Percentiles rank a stretch among this genome's conserved stretches.
These are phyloP conservation scores for Populus tremula DNA, from an alignment of 345 rosid genomes.

Conservation along the genomic window DNA sequence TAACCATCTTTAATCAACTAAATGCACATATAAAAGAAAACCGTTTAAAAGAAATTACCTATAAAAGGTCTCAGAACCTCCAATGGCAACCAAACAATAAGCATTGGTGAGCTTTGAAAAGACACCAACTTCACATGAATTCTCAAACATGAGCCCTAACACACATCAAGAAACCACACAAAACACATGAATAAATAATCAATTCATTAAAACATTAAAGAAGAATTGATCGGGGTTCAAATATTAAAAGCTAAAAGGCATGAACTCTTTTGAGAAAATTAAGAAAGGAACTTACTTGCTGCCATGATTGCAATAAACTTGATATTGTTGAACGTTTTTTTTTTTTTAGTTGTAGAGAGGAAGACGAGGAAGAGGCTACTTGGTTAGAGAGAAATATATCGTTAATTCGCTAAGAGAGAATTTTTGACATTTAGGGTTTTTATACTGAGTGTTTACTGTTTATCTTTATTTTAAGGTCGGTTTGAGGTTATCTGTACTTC, in stretches of 20 bases:
- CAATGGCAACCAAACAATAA: conserved; percentile 81
- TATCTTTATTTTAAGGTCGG: no score
- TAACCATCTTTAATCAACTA: no score
- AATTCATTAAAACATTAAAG: not conserved
- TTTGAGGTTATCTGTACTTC: no score
- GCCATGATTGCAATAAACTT: conserved; percentile 27
- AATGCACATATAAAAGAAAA: not conserved
- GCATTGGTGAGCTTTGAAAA: conserved; percentile 89
- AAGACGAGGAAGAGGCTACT: not conserved
- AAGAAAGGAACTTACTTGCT: conserved; percentile 25
- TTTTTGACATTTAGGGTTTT: conserved; percentile 1
- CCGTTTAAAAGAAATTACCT: conserved; percentile 38
- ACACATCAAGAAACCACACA: not conserved
- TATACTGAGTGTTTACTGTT: not conserved
- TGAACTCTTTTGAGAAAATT: no score
- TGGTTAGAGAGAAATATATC: not conserved
- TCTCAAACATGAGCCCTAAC: conserved; percentile 83
- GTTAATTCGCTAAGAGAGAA: not conserved
- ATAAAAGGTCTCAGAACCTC: conserved; percentile 78
- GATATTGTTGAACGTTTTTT: not conserved
- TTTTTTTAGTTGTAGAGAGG: not conserved
- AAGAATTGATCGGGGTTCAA: not conserved
- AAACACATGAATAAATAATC: not conserved
- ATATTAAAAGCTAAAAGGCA: not conserved
- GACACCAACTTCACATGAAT: conserved; percentile 79